These are phyloP conservation scores for Croton setiger DNA, from an alignment of 441 rosid genomes.

Conservation along the genomic window DNA sequence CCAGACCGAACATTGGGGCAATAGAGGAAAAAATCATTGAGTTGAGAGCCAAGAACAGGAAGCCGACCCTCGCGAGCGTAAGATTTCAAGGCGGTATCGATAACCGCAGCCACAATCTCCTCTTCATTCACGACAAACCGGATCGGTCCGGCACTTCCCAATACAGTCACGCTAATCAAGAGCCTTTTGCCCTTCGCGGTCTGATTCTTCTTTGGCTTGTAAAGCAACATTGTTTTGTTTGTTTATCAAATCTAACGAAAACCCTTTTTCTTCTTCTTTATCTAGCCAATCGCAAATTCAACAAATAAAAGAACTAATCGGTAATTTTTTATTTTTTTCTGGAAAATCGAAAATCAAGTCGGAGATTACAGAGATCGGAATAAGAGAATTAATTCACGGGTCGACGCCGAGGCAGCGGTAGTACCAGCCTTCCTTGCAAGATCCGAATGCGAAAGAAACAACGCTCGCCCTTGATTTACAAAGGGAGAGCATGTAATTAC, in stretches of 20 bases:
- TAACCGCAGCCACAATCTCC: conserved; percentile 66
- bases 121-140: conserved; percentile 78
- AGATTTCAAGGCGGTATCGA: conserved; percentile 71
- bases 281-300: conserved; percentile 3
- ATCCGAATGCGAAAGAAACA: conserved; percentile 73
- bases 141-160: conserved; percentile 97
- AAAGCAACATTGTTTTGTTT: conserved; percentile 46
- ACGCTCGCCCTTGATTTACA: conserved; percentile 74
- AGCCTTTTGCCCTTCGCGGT: conserved; percentile 60
- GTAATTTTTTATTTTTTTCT: not conserved
- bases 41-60: conserved; percentile 79
- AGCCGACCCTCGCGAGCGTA: conserved; percentile 96
- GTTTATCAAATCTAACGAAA: not conserved
- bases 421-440: conserved; percentile 99
- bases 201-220: conserved; percentile 83
- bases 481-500: conserved; percentile 80
- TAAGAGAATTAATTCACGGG: conserved; percentile 44
- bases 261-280: not conserved
- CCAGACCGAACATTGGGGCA: conserved; percentile 59
- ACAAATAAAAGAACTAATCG: conserved; percentile 13
- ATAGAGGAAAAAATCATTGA: conserved; percentile 69
- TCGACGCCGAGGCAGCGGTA: conserved; percentile 94
- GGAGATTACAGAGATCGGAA: not conserved
- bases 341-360: not conserved
- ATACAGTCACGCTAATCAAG: conserved; percentile 69